Conservation (phyloP, 495 filamentous ascomycete genomes). For the Aspergillus wentii region DNA sequence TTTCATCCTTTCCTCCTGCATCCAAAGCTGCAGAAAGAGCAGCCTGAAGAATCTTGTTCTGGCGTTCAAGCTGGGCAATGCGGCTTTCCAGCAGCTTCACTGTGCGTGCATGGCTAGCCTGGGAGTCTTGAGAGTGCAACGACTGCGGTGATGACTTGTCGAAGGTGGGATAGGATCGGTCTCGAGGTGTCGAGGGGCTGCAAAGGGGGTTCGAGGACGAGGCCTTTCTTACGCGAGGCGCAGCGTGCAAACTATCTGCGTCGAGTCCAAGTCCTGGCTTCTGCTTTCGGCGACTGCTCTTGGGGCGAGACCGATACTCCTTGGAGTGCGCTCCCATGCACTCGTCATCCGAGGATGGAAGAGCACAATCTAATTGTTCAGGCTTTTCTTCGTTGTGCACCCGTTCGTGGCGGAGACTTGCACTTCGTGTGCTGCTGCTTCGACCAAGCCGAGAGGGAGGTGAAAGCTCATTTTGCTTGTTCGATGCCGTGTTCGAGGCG, state of each 20-base stretch:
- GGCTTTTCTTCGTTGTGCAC: slow-evolving; percentile 16
- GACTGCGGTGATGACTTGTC: slow-evolving; percentile 23
- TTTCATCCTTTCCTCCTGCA: slow-evolving; percentile 23
- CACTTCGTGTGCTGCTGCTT: slow-evolving; percentile 25
- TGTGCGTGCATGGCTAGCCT: slow-evolving; percentile 13
- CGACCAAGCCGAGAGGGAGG: slow-evolving; percentile 19
- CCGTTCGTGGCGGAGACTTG: slow-evolving; percentile 18
- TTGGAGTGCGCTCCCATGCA: slow-evolving; percentile 15
- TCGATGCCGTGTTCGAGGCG: background rate
- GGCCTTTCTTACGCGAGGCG: too few species aligned
- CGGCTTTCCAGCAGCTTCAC: slow-evolving; percentile 29
- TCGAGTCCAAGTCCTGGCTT: too few species aligned
- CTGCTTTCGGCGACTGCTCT: too few species aligned
- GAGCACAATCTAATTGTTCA: slow-evolving; percentile 22
- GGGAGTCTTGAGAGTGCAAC: slow-evolving; percentile 19
- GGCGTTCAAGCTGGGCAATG: slow-evolving; percentile 36
- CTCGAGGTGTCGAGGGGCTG: slow-evolving; percentile 25
- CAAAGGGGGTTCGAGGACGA: too few species aligned
- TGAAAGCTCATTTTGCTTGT: too few species aligned
- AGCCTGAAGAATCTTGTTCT: slow-evolving; percentile 43
- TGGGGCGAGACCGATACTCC: slow-evolving; percentile 6
- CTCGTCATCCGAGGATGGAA: slow-evolving; percentile 43
- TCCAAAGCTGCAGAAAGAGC: slow-evolving; percentile 38
- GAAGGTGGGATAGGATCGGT: slow-evolving; percentile 11
- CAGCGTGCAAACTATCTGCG: too few species aligned